Base-by-base conservation (phyloP, 1,284 basidiomycete genomes). In the Tylopilus microsporus region DNA sequence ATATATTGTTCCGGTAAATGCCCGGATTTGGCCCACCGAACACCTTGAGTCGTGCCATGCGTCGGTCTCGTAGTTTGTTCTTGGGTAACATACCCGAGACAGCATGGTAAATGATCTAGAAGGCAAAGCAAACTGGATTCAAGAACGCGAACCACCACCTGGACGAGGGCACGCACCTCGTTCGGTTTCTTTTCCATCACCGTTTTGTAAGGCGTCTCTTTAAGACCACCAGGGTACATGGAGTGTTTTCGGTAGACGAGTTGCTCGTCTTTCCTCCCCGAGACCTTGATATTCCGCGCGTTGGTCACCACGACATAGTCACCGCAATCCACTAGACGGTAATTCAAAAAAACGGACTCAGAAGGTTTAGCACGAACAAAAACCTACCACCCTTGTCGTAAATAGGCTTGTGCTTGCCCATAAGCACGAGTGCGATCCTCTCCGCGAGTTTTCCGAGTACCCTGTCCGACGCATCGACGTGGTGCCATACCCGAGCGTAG, bases 401-500 rank as follows among this genome's bases (percentile, higher is more conserved):
- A 53, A 97, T 92, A 19, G 97, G 96, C 74, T 99, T 99, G 76
- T 99, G 93, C 78, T 99, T 99, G 72, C 97, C 97, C 95, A 98
- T 98, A 57, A 99, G 82, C 32, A 94, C 92, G 58, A 91, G 84
- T 0, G 97, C 97, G 70, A 99, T 97, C 49, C 92, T 85, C 67
- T 92, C 89, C 8, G 96, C 94, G 8, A 98, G 83, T 76, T 94
- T 92, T 69, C 96, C 97, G 18, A 99, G 81, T 19, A 96, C 80
- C 48, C 95, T 86, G 66, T 93, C 90, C 30, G 89, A 84, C 16
- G 96, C 95, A 66, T 95, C 91, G 62, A 96, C 92, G 64, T 93
- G 91, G 74, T 98, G 94, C 97, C 96, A 99, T 53, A 94, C 87
- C 52, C 95, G 82, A 19, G 92, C 89, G 69, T 95, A 95, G 0